Percentiles rank a stretch among this genome's conserved stretches.
These are phyloP conservation scores for Colletotrichum sp. DNA, from an alignment of 2,329 filamentous ascomycete genomes.

Conservation along the genomic window DNA sequence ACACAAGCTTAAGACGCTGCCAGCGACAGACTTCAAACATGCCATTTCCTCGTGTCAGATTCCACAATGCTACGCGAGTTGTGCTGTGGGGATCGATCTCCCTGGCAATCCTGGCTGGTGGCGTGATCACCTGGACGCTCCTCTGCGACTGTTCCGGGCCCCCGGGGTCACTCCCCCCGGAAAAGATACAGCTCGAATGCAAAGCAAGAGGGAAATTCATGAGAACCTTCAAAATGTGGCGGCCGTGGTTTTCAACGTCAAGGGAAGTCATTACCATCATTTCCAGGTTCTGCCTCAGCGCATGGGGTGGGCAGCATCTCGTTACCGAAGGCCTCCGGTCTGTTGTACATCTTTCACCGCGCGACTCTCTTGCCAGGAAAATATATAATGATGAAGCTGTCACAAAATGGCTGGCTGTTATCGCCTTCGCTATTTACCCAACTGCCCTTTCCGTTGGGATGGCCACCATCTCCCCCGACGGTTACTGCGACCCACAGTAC, in stretches of 20 bases:
- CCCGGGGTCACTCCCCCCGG: accelerated
- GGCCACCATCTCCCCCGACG: not conserved
- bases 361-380: not conserved
- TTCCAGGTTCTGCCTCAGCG: not conserved
- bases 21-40: not conserved
- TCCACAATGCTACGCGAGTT: not conserved
- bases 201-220: not conserved
- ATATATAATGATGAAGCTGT: not conserved
- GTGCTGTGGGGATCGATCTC: not conserved
- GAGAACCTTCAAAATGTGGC: not conserved
- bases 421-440: not conserved
- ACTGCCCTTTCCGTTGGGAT: not conserved
- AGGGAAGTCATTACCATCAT: not conserved
- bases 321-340: not conserved
- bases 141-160: not conserved
- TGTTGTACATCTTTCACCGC: not conserved
- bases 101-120: not conserved
- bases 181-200: not conserved
- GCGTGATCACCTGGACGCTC: not conserved
- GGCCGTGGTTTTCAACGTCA: not conserved
- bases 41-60: not conserved
- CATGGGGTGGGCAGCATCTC: not conserved
- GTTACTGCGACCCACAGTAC: not conserved
- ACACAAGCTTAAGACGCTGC: not conserved
- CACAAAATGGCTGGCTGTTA: not conserved